Conservation (phyloP, 2,329 filamentous ascomycete species). For the Hypoxylon sp. region DNA sequence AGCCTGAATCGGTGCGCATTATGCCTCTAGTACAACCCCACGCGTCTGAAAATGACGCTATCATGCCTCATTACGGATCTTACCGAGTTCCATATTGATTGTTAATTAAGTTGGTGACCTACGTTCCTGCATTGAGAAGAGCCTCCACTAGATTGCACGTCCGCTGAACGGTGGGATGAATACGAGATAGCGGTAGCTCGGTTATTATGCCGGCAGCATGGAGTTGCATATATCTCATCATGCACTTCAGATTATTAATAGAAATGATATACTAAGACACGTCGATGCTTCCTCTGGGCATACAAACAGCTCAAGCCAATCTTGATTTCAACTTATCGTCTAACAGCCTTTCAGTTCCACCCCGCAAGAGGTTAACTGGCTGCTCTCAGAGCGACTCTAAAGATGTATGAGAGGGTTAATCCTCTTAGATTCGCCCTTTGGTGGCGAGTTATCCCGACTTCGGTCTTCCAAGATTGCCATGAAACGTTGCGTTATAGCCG, state of each 20-base stretch:
- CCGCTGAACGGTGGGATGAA: conserved; percentile 17
- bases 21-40: conserved; percentile 25
- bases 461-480: background rate
- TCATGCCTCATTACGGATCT: conserved; percentile 28
- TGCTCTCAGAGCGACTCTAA: background rate
- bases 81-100: conserved; percentile 40
- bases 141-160: conserved; percentile 30
- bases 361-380: background rate
- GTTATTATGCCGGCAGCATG: conserved; percentile 29
- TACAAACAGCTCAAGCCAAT: background rate
- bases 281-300: background rate
- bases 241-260: conserved; percentile 22
- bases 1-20: conserved; percentile 34
- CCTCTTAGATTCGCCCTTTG: background rate
- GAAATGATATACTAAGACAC: conserved; percentile 5
- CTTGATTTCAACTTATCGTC: background rate
- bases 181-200: conserved; percentile 28
- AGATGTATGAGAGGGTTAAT: background rate
- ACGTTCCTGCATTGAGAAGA: conserved; percentile 40
- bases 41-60: conserved; percentile 27
- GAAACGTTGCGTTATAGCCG: background rate
- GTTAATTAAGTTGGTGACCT: conserved; percentile 18
- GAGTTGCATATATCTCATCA: background rate
- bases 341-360: background rate
- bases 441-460: background rate